A percentile compares a stretch with the other conserved stretches of the same genome.
Evolutionary conservation across 176 grass and related monocot species (phyloP).

Genomic region (Cenchrus purpureus): DNA sequence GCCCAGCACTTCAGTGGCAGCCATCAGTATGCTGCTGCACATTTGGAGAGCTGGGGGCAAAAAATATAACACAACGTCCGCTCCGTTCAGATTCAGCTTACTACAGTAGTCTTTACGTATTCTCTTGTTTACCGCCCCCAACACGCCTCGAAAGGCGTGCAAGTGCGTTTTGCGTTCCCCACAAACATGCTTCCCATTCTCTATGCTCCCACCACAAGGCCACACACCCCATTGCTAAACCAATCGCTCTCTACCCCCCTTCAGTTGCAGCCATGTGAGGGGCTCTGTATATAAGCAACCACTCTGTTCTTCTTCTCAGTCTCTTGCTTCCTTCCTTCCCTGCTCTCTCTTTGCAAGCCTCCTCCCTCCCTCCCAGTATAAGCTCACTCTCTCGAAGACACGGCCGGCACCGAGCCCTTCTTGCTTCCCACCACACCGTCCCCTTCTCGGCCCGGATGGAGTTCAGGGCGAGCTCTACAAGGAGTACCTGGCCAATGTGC

Average conservation of each 20-base stretch:
- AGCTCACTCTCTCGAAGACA: background rate
- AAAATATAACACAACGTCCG: background rate
- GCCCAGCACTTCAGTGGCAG: slow-evolving; percentile 31
- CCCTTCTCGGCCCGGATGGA: slow-evolving; percentile 30
- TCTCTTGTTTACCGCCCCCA: slow-evolving; percentile 26
- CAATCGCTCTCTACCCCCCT: slow-evolving; percentile 23
- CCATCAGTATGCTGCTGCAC: background rate
- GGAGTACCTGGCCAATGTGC: slow-evolving; percentile 4
- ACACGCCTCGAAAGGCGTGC: slow-evolving; percentile 35
- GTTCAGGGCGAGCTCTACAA: slow-evolving; percentile 21
- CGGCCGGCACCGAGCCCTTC: background rate
- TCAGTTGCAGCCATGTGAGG: slow-evolving; percentile 32
- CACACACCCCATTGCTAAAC: slow-evolving; percentile 43
- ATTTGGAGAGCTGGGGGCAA: background rate
- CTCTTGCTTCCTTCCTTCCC: slow-evolving; percentile 1
- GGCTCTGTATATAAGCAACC: slow-evolving; percentile 47
- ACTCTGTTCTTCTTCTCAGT: slow-evolving; percentile 6
- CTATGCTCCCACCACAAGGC: background rate
- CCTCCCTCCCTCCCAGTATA: no score
- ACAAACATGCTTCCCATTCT: slow-evolving; percentile 66
- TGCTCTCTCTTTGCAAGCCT: background rate
- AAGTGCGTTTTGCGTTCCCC: slow-evolving; percentile 75
- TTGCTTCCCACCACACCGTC: no score
- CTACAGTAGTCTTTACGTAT: background rate
- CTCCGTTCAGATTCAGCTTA: background rate